These are phyloP conservation scores for Eucalyptus erythrocorys DNA, from an alignment of 345 rosid species.

Conservation along the genomic window DNA sequence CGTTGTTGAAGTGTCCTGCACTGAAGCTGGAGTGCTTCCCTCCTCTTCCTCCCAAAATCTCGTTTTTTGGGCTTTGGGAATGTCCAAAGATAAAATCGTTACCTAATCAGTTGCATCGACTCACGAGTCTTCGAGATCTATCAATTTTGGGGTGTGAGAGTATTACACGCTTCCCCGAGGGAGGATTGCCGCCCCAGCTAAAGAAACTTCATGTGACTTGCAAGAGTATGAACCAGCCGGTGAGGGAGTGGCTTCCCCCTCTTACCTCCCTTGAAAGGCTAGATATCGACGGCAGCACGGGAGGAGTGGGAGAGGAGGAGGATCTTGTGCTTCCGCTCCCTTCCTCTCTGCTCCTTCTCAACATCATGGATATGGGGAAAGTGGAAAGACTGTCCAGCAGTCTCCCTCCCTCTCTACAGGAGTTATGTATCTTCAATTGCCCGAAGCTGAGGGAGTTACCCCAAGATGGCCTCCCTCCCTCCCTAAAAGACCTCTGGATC, in stretches of 20 bases:
- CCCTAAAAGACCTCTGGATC: accelerated
- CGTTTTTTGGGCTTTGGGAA: accelerated
- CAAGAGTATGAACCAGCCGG: background rate
- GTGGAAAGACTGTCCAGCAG: background rate
- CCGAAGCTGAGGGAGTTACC: background rate
- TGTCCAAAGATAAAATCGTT: background rate
- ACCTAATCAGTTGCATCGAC: background rate
- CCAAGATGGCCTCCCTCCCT: background rate
- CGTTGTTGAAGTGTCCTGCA: accelerated
- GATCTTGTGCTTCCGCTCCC: background rate
- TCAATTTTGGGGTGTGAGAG: accelerated
- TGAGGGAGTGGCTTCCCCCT: background rate
- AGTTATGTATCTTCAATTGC: accelerated
- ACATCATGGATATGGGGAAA: accelerated
- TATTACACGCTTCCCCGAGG: background rate
- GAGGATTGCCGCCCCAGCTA: background rate
- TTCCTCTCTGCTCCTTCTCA: background rate
- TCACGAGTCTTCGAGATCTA: accelerated
- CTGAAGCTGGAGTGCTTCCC: background rate
- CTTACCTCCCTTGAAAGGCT: accelerated
- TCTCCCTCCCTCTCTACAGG: background rate
- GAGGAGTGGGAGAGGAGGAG: background rate
- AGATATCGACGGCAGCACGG: accelerated
- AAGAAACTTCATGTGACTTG: accelerated
- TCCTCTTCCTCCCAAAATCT: background rate